Percentiles rank a stretch among this genome's conserved stretches.
phyloP scores from a whole-genome alignment of 148 eudicot species.

The Linanthus parryae region DNA sequence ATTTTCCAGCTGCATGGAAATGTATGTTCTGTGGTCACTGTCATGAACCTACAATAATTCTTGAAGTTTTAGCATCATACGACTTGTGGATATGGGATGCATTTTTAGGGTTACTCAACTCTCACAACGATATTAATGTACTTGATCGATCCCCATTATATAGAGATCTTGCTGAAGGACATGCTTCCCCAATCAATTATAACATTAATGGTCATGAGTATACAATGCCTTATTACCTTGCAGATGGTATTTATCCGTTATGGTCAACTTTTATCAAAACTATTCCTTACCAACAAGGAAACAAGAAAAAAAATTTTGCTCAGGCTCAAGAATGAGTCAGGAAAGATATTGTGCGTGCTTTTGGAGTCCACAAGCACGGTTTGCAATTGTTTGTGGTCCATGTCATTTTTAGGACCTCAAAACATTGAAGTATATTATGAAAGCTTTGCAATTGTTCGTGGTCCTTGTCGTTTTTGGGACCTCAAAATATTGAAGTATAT shows the following conservation, averaged over 20 bases:
- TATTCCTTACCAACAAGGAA: background rate
- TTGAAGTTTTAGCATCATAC: background rate
- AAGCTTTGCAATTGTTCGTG: background rate
- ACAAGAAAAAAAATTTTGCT: background rate
- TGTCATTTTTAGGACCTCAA: background rate
- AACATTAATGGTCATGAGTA: background rate
- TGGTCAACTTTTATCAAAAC: background rate
- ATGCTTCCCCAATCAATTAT: background rate
- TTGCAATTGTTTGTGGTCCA: background rate
- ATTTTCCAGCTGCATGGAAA: background rate
- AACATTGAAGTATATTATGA: background rate
- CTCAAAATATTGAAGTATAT: background rate
- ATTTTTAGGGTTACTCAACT: background rate
- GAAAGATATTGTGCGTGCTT: background rate
- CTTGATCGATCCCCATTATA: background rate
- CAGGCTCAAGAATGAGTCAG: background rate
- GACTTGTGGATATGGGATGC: constrained; percentile 1
- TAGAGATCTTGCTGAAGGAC: background rate
- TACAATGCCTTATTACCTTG: background rate
- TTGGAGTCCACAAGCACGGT: background rate
- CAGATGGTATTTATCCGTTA: background rate
- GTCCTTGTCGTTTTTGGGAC: background rate
- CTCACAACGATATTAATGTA: constrained; percentile 1
- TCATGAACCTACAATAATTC: background rate
- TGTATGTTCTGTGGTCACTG: background rate